A percentile compares a stretch with the other conserved stretches of the same genome.
Evolutionary conservation across 2,329 filamentous ascomycete genomes (phyloP).

Genomic region (Monosporascus sp.): DNA sequence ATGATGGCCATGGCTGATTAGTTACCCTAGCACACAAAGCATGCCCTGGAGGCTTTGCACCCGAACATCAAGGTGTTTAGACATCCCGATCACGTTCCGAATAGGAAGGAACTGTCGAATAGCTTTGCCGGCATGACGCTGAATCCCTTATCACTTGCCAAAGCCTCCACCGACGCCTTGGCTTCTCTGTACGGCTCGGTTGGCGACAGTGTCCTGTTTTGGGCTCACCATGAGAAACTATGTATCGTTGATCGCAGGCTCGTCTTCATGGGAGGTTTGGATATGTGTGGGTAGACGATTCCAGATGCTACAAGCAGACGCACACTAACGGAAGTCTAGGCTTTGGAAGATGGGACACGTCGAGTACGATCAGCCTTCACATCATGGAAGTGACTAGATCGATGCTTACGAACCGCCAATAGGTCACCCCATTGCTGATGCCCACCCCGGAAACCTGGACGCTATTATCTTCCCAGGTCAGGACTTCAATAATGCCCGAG

Average conservation of each 20-base stretch:
- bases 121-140: conserved; percentile 41
- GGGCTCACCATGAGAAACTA: conserved; percentile 92
- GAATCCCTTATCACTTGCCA: conserved; percentile 47
- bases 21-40: conserved; percentile 64
- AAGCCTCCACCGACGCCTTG: conserved; percentile 65
- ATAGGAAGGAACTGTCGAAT: conserved; percentile 62
- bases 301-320: too few species aligned
- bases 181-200: conserved; percentile 77
- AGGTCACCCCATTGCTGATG: conserved; percentile 75
- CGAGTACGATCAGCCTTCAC: conserved; percentile 41
- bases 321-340: conserved; percentile 32
- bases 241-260: conserved; percentile 72
- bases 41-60: conserved; percentile 69
- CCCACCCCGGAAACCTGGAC: conserved; percentile 71
- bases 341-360: conserved; percentile 85
- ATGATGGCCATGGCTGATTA: conserved; percentile 1
- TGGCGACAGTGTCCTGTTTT: conserved; percentile 78
- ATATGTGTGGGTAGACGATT: conserved; percentile 54
- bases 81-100: conserved; percentile 82
- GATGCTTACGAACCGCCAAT: conserved; percentile 10
- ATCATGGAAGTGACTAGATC: background rate
- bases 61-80: conserved; percentile 84
- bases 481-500: conserved; percentile 84
- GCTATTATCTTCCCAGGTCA: conserved; percentile 80
- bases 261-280: conserved; percentile 88